Evolutionary conservation across 495 filamentous ascomycete genomes (phyloP).

Genomic region (Penicillium herquei): DNA sequence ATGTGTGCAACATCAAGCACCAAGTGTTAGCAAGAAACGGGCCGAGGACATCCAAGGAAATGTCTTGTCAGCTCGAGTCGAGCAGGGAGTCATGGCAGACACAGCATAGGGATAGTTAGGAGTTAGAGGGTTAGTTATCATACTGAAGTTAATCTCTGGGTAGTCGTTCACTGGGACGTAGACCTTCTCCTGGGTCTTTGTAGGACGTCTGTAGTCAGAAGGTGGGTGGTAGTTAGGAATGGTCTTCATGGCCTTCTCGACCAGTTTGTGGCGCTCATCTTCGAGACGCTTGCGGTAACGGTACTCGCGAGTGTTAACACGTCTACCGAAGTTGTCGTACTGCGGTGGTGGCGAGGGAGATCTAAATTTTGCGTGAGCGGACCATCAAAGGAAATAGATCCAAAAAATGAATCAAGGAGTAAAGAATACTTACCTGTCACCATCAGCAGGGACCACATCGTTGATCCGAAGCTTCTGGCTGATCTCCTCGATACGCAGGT

Average conservation of each 20-base stretch:
- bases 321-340: conserved; percentile 97
- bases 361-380: conserved; percentile 46
- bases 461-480: conserved; percentile 98
- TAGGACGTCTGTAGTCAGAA: conserved; percentile 93
- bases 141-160: conserved; percentile 99
- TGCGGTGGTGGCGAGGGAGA: conserved; percentile 94
- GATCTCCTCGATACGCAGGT: conserved; percentile 96
- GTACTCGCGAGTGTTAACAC: conserved; percentile 97
- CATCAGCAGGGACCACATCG: conserved; percentile 93
- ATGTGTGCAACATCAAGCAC: conserved; percentile 41
- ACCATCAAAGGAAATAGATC: neutral
- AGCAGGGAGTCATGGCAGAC: conserved; percentile 49
- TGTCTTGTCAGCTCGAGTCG: conserved; percentile 45
- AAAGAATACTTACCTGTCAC: conserved; percentile 69
- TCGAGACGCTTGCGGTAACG: conserved; percentile 96
- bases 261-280: conserved; percentile 95
- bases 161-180: conserved; percentile 99
- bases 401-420: neutral
- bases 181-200: conserved; percentile 99
- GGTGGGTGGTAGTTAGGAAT: conserved; percentile 98
- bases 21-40: conserved; percentile 59
- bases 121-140: conserved; percentile 99
- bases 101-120: conserved; percentile 58
- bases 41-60: conserved; percentile 39
- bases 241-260: conserved; percentile 97